phyloP scores from a whole-genome alignment of 768 basidiomycete genomes.

The Collybia nuda region DNA sequence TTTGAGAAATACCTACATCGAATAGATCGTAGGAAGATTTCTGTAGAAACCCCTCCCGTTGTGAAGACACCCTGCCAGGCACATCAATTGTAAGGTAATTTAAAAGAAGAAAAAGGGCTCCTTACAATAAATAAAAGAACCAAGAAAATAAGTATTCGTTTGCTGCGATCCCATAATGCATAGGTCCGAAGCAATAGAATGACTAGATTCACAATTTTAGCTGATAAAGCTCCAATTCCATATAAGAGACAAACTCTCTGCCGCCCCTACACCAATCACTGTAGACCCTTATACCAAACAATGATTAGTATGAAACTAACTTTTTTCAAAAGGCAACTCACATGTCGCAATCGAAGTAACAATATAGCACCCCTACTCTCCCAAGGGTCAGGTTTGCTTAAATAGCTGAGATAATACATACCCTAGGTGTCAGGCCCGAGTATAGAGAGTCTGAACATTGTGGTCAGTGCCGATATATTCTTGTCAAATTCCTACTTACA shows the following conservation, averaged over 20 bases:
- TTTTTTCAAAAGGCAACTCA: not conserved
- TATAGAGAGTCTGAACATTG: not conserved
- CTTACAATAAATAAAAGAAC: conserved; percentile 6
- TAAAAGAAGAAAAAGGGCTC: not conserved
- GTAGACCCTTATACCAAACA: conserved; percentile 1
- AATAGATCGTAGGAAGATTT: conserved; percentile 6
- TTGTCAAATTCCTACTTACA: conserved; percentile 11
- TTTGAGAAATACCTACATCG: conserved; percentile 1
- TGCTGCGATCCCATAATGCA: conserved; percentile 14
- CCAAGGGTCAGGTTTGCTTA: too few relatives aligned
- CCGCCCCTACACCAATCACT: conserved; percentile 4
- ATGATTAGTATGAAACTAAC: too few relatives aligned
- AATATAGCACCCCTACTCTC: too few relatives aligned
- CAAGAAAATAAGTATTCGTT: conserved; percentile 5
- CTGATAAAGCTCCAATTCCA: too few relatives aligned
- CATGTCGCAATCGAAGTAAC: not conserved
- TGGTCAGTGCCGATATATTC: not conserved
- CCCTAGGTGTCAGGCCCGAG: not conserved
- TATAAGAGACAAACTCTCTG: conserved; percentile 8
- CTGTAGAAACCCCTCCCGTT: conserved; percentile 2
- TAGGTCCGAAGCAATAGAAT: conserved; percentile 17
- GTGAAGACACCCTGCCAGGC: conserved; percentile 1
- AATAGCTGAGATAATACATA: too few relatives aligned
- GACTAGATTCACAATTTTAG: conserved; percentile 3
- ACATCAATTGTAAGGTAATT: not conserved